These are phyloP conservation scores for Parathielavia appendiculata DNA, from an alignment of 495 filamentous ascomycete genomes.

Conservation along the genomic window DNA sequence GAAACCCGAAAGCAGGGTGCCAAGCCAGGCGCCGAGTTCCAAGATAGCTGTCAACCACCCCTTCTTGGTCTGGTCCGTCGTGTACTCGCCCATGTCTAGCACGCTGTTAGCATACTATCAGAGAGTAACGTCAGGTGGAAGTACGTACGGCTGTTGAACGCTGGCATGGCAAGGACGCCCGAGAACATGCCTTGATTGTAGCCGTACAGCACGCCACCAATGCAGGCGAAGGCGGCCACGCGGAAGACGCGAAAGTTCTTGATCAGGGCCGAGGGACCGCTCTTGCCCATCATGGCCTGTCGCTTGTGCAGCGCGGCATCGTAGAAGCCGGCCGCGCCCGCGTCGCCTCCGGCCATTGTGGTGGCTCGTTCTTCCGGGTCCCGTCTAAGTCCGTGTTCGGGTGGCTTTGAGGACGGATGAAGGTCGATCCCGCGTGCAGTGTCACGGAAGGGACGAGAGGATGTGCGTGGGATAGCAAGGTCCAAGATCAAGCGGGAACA, in stretches of 20 bases:
- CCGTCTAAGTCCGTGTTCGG: neutral
- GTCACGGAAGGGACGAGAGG: neutral
- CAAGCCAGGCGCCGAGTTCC: slow-evolving; percentile 77
- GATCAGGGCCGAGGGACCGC: slow-evolving; percentile 59
- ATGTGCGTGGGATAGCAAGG: neutral
- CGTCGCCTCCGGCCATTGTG: slow-evolving; percentile 34
- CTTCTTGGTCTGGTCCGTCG: slow-evolving; percentile 57
- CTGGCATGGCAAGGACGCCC: slow-evolving; percentile 60
- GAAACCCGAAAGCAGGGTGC: slow-evolving; percentile 69
- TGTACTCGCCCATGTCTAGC: slow-evolving; percentile 59
- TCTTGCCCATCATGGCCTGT: slow-evolving; percentile 57
- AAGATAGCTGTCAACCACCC: slow-evolving; percentile 78
- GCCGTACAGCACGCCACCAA: slow-evolving; percentile 62
- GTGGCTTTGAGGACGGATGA: neutral
- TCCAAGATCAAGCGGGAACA: neutral
- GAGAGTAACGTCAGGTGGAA: neutral
- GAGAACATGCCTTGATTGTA: slow-evolving; percentile 82
- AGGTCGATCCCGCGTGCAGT: neutral
- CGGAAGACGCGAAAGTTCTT: slow-evolving; percentile 68
- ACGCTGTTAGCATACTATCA: slow-evolving; percentile 16
- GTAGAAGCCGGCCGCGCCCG: slow-evolving; percentile 43
- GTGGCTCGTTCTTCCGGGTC: neutral
- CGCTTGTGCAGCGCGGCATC: slow-evolving; percentile 62
- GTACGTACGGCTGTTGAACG: slow-evolving; percentile 46
- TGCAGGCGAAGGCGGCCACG: slow-evolving; percentile 69